Evolutionary conservation across 768 basidiomycete species (phyloP).

Genomic region (Suillus plorans): DNA sequence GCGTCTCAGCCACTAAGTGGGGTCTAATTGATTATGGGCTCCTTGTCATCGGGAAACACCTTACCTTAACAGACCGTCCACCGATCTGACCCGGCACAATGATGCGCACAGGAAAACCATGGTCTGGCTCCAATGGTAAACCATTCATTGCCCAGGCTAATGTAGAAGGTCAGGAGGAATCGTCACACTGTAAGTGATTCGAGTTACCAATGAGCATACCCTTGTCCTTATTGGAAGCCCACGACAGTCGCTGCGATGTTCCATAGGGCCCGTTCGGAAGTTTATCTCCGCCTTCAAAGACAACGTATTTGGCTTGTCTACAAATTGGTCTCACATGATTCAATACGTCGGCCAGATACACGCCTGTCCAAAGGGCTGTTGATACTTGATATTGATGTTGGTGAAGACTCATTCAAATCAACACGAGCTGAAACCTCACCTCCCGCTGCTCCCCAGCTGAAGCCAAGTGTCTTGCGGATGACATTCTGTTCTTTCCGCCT

Average conservation of each 20-base stretch:
- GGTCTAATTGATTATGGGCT: background rate
- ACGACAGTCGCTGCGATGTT: slow-evolving; percentile 46
- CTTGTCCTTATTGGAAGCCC: slow-evolving; percentile 43
- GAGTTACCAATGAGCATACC: slow-evolving; percentile 49
- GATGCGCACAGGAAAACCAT: slow-evolving; percentile 65
- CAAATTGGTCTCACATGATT: slow-evolving; percentile 40
- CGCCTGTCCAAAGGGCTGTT: slow-evolving; percentile 61
- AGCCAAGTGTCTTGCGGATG: slow-evolving; percentile 54
- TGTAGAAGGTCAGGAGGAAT: background rate
- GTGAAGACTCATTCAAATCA: slow-evolving; percentile 6
- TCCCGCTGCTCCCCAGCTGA: slow-evolving; percentile 54
- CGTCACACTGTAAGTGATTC: background rate
- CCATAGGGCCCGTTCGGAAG: slow-evolving; percentile 64
- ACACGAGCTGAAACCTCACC: slow-evolving; percentile 18
- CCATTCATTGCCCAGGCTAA: slow-evolving; percentile 61
- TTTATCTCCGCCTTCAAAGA: slow-evolving; percentile 59
- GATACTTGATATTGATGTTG: slow-evolving; percentile 29
- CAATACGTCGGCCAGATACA: slow-evolving; percentile 55
- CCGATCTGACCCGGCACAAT: slow-evolving; percentile 65
- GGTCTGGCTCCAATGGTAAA: slow-evolving; percentile 55
- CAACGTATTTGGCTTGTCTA: slow-evolving; percentile 44
- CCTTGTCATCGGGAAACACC: background rate
- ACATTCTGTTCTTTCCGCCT: slow-evolving; percentile 67
- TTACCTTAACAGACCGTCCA: slow-evolving; percentile 49
- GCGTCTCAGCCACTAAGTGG: slow-evolving; percentile 49